Evolutionary conservation across 441 rosid species (phyloP).

Genomic region (Hypseocharis bilobata): DNA sequence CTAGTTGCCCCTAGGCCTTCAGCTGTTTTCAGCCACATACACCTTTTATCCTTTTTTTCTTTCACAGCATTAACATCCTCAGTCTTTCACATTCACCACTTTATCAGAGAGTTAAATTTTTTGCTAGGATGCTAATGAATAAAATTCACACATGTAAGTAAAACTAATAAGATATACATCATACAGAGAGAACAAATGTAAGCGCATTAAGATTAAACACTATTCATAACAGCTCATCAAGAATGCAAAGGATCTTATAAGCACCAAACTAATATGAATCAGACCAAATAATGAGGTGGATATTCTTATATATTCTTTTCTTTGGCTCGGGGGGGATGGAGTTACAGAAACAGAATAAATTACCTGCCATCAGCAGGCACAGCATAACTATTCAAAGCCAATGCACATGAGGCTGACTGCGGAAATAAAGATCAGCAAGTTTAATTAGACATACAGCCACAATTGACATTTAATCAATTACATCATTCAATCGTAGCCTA

Average conservation of each 20-base stretch:
- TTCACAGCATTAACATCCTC: neutral
- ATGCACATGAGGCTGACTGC: conserved; percentile 85
- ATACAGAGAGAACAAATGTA: neutral
- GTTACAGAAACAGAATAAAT: conserved; percentile 19
- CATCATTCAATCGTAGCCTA: conserved; percentile 10
- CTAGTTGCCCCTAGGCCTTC: no score
- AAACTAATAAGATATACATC: neutral
- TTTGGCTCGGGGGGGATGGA: neutral
- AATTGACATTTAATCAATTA: neutral
- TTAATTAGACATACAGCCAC: conserved; percentile 9
- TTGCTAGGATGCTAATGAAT: neutral
- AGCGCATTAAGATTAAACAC: neutral
- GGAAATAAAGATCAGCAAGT: conserved; percentile 29
- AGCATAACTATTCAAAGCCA: conserved; percentile 82
- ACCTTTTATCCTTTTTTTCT: neutral
- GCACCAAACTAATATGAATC: neutral
- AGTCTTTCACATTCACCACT: neutral
- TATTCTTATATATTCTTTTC: neutral
- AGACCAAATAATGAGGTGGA: neutral
- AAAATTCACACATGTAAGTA: neutral
- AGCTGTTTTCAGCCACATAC: neutral
- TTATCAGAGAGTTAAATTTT: neutral
- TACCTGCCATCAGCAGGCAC: conserved; percentile 76
- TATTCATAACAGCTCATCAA: neutral
- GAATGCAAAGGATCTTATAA: neutral